Conservation (phyloP, 306 rosid genomes). For the Trifolium fragiferum region DNA sequence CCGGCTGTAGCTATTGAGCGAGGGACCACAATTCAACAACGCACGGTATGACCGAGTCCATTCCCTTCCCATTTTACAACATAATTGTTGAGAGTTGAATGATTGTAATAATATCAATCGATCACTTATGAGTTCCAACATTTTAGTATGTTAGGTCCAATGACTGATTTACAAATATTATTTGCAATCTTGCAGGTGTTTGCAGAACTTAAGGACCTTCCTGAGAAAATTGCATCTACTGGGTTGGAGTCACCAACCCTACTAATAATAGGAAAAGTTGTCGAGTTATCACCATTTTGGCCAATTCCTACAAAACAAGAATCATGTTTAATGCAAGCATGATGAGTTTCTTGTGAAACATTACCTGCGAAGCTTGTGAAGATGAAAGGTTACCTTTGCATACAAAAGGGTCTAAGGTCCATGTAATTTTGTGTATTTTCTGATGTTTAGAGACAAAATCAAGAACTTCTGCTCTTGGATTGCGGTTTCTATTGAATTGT, state of each 20-base stretch:
- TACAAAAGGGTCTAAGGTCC: not conserved
- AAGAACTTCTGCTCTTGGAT: not conserved
- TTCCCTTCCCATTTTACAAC: not conserved
- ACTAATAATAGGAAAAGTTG: conserved; percentile 89
- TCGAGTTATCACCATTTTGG: conserved; percentile 87
- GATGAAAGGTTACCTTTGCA: conserved; percentile 13
- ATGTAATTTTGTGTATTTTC: not conserved
- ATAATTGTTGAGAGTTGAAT: conserved; percentile 2
- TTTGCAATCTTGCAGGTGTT: conserved; percentile 68
- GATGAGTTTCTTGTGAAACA: conserved; percentile 26
- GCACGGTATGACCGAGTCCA: conserved; percentile 58
- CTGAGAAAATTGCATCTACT: conserved; percentile 59
- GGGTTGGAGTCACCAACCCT: conserved; percentile 82
- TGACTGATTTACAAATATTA: conserved; percentile 34
- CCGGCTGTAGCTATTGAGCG: conserved; percentile 95
- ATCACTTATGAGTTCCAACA: not conserved
- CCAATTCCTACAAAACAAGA: conserved; percentile 56
- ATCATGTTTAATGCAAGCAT: conserved; percentile 55
- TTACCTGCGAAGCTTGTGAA: conserved; percentile 12
- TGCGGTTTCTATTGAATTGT: not conserved
- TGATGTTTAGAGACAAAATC: not conserved
- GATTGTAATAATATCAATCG: not conserved
- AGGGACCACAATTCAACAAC: conserved; percentile 91
- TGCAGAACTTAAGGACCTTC: conserved; percentile 79
- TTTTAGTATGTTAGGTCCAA: conserved; percentile 15